A percentile compares a stretch with the other conserved stretches of the same genome.
Conservation (phyloP, 1,139 yeast species). For the Nakaseomyces nivariensis region DNA sequence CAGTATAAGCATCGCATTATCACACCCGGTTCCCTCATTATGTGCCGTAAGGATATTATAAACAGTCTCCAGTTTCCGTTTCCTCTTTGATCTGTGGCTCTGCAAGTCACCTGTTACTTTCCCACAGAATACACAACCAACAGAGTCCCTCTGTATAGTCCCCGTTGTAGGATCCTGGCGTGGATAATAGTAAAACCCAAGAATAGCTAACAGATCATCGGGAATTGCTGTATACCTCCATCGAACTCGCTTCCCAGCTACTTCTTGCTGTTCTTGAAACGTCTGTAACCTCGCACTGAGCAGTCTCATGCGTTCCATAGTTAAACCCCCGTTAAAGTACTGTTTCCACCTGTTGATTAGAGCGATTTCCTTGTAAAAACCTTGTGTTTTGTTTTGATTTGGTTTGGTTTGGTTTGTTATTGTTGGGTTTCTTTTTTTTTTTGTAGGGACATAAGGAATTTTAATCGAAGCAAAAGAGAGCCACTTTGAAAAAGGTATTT, state of each 20-base stretch:
- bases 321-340: background rate
- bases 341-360: too few relatives aligned
- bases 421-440: too few relatives aligned
- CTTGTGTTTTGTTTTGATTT: background rate
- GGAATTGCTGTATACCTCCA: constrained; percentile 36
- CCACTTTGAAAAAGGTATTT: too few relatives aligned
- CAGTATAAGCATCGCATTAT: background rate
- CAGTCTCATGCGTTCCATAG: constrained; percentile 1
- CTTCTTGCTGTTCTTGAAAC: constrained; percentile 26
- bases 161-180: constrained; percentile 7
- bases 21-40: constrained; percentile 2
- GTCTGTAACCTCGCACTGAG: constrained; percentile 15
- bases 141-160: constrained; percentile 34
- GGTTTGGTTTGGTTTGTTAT: background rate
- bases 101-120: constrained; percentile 26
- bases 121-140: constrained; percentile 54
- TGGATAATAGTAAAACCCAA: constrained; percentile 68
- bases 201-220: constrained; percentile 41
- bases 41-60: constrained; percentile 20
- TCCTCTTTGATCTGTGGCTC: constrained; percentile 19
- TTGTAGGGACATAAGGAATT: too few relatives aligned
- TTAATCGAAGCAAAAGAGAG: too few relatives aligned
- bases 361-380: too few relatives aligned
- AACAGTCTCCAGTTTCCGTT: constrained; percentile 17
- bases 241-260: constrained; percentile 22